Evolutionary conservation across 345 rosid genomes (phyloP).

Genomic region (Hibiscus trionum): DNA sequence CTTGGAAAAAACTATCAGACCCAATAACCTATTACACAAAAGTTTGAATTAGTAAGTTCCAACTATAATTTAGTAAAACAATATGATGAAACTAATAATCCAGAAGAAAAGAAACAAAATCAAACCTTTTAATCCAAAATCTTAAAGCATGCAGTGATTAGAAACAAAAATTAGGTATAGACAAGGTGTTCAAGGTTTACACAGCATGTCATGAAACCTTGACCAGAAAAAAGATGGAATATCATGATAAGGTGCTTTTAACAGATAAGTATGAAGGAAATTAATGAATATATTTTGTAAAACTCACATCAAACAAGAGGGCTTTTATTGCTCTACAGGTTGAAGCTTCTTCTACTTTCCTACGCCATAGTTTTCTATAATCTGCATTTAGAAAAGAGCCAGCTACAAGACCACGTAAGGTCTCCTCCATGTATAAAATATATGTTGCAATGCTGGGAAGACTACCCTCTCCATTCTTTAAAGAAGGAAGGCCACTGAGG

Average conservation of each 20-base stretch:
- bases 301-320: constrained; percentile 76
- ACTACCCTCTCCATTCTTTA: constrained; percentile 48
- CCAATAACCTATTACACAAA: background rate
- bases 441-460: constrained; percentile 60
- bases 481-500: constrained; percentile 42
- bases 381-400: constrained; percentile 57
- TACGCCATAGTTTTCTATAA: constrained; percentile 61
- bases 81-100: background rate
- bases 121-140: background rate
- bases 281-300: background rate
- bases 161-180: background rate
- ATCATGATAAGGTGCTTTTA: background rate
- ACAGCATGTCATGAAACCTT: constrained; percentile 5
- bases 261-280: background rate
- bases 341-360: constrained; percentile 54
- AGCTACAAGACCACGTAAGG: constrained; percentile 61
- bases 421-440: constrained; percentile 62
- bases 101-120: background rate
- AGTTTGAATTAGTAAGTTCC: background rate
- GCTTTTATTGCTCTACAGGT: constrained; percentile 40
- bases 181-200: background rate
- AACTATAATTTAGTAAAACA: background rate
- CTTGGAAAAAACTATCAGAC: background rate
- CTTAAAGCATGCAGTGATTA: background rate
- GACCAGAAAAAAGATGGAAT: background rate